Evolutionary conservation across 257 asterid genomes (phyloP), one percentile per base, ranked within the genome.

Genomic region (Salvia hispanica): DNA sequence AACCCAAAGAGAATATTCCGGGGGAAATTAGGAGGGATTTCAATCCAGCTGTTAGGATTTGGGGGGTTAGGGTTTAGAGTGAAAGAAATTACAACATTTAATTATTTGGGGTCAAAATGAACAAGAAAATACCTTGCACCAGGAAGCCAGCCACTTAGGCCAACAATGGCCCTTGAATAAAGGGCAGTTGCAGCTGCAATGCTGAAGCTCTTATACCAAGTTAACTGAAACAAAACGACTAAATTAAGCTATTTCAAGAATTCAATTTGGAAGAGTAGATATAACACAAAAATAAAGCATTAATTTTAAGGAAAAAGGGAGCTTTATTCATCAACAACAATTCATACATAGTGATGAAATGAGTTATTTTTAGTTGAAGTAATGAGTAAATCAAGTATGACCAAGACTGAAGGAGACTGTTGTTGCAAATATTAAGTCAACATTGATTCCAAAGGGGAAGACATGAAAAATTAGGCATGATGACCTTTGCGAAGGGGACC

Each of bases 131-230:
- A 93, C 99, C 97, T 91, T 43, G 95, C 91, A 75, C 84, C 86
- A 0, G 99, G 97, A 79, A 94, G 99, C 99, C 99, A 94, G 11
- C 96, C 94, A 18, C 97, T 94, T 62, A 94, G 84, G 76, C 99
- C 96, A 53, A 94, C 40, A 61, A 94, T 78, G 64, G 92, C 91
- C 77, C 85, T 80, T 40, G 99, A 94, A 72, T 91, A 91, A 55
- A 94, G 86, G 2, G 99, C 91, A 57, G 86, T 81, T 48, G 97
- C 99, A 62, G 93, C 95, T 36, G 97, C 99, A 96, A 91, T 91
- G 74, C 97, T 88, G 85, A 94, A 94, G 65, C 99, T 73, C 97
- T 96, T 25, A 91, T 83, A 6, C 97, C 99, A 69, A 91, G 95
- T 79, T 91, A 76, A 94, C 99, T 91, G 85, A 78, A 73, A 66